A percentile compares a stretch with the other conserved stretches of the same genome.
Conservation (phyloP, 495 filamentous ascomycete species). For the Podospora conica region DNA sequence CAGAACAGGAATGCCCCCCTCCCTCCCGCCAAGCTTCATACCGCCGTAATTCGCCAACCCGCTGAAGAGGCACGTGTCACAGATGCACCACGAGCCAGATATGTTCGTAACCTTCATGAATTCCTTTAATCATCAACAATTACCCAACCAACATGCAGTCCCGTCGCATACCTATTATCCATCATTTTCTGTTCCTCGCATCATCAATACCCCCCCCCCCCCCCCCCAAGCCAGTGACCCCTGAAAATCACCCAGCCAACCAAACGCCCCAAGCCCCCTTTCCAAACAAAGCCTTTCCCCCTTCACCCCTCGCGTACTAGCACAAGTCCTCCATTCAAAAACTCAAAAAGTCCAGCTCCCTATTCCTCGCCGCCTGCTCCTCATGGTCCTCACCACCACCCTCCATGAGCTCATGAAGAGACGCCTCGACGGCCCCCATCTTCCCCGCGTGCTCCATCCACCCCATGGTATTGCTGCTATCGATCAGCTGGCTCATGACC, state of each 20-base stretch:
- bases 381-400: neutral
- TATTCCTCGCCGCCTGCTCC: slow-evolving; percentile 12
- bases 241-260: neutral
- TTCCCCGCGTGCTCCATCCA: neutral
- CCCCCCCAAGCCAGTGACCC: too few species aligned
- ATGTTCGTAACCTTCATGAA: neutral
- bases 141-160: neutral
- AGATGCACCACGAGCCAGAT: too few species aligned
- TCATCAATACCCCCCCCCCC: neutral
- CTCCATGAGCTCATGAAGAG: slow-evolving; percentile 4
- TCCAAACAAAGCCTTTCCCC: neutral
- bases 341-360: slow-evolving; percentile 25
- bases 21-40: too few species aligned
- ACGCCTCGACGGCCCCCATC: neutral
- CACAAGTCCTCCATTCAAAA: slow-evolving; percentile 12
- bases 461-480: slow-evolving; percentile 1
- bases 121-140: neutral
- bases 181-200: neutral
- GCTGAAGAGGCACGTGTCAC: too few species aligned
- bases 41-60: too few species aligned
- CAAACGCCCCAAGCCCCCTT: neutral
- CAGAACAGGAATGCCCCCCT: too few species aligned
- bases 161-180: neutral
- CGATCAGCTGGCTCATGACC: neutral
- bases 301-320: neutral